A percentile compares a stretch with the other conserved stretches of the same genome.
Evolutionary conservation across 2,329 filamentous ascomycete species (phyloP).

Genomic region (Graphiopsis chlorocephala): DNA sequence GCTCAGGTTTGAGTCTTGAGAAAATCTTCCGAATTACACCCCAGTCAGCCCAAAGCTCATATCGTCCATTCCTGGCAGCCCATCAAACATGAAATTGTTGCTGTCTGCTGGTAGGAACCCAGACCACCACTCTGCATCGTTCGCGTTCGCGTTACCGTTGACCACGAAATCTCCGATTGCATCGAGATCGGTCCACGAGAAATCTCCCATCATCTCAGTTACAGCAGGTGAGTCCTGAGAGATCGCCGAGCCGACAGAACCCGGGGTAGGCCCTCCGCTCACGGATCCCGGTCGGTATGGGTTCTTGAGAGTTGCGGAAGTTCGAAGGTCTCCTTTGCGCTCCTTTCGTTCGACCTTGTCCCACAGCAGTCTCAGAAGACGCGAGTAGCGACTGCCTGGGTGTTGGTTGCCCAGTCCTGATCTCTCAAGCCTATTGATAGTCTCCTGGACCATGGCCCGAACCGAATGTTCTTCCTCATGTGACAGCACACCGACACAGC

Average conservation of each 20-base stretch:
- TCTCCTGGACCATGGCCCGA: conserved; percentile 47
- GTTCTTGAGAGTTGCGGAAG: conserved; percentile 29
- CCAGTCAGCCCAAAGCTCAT: conserved; percentile 30
- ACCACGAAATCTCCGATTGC: conserved; percentile 50
- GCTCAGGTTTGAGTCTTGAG: no score
- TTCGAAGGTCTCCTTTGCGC: conserved; percentile 19
- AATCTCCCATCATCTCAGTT: conserved; percentile 48
- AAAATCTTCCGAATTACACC: not conserved
- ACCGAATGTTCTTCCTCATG: conserved; percentile 48
- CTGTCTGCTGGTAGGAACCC: conserved; percentile 37
- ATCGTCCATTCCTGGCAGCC: conserved; percentile 31
- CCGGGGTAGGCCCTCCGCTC: conserved; percentile 35
- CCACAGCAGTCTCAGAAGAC: conserved; percentile 48
- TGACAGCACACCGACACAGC: conserved; percentile 48
- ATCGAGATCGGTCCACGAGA: conserved; percentile 49
- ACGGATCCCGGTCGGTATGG: conserved; percentile 42
- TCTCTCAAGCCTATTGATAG: conserved; percentile 42
- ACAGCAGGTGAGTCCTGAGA: conserved; percentile 39
- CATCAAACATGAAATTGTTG: conserved; percentile 35
- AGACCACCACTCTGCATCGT: conserved; percentile 37
- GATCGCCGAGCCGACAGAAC: conserved; percentile 21
- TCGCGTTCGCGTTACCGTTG: conserved; percentile 33
- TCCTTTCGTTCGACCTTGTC: conserved; percentile 43
- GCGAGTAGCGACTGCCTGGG: conserved; percentile 47
- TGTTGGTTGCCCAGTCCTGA: conserved; percentile 47